These are phyloP conservation scores for Talaromyces rugulosus DNA, from an alignment of 2,329 filamentous ascomycete genomes.

Conservation along the genomic window DNA sequence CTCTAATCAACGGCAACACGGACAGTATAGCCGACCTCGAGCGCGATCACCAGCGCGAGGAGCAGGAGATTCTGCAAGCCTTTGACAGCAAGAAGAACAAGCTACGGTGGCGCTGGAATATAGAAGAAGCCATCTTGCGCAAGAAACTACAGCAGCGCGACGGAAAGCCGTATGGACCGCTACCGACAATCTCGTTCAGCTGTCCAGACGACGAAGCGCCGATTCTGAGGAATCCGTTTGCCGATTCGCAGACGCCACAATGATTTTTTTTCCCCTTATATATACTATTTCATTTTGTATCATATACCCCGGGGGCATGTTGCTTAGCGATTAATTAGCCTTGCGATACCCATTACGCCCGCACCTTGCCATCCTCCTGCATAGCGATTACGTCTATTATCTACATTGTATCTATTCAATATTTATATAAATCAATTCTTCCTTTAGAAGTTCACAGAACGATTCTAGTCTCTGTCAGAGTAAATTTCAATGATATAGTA, in stretches of 20 bases:
- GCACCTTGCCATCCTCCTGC: not conserved
- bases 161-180: constrained; percentile 32
- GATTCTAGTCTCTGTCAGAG: not conserved
- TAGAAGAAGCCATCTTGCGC: constrained; percentile 40
- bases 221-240: constrained; percentile 26
- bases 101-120: constrained; percentile 36
- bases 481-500: not conserved
- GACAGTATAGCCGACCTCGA: constrained; percentile 31
- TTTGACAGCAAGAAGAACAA: constrained; percentile 31
- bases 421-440: not conserved
- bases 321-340: not conserved
- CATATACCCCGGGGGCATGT: constrained; percentile 11
- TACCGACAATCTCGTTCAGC: constrained; percentile 36
- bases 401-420: not conserved
- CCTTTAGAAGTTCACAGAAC: too few species aligned
- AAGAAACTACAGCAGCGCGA: constrained; percentile 34
- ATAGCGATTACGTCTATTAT: not conserved
- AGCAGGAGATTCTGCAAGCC: constrained; percentile 24
- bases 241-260: not conserved
- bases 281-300: not conserved
- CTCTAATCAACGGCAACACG: constrained; percentile 30
- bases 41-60: constrained; percentile 29
- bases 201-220: constrained; percentile 16
- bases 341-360: not conserved
- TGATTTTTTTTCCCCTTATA: not conserved